These are phyloP conservation scores for Botrytis paeoniae DNA, from an alignment of 2,329 filamentous ascomycete species.

Conservation along the genomic window DNA sequence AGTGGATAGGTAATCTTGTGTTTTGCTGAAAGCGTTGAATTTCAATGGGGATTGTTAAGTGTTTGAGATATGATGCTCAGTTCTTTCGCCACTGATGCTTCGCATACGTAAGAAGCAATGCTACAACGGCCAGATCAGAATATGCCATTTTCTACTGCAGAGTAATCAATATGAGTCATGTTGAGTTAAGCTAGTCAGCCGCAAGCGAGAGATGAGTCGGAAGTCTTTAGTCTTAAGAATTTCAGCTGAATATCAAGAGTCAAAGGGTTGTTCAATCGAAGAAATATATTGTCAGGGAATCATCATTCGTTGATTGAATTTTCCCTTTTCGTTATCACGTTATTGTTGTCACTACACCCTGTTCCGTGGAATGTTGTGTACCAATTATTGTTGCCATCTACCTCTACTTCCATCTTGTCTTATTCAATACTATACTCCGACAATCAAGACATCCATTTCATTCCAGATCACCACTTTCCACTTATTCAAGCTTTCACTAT, in stretches of 20 bases:
- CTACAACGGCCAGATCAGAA: fast-evolving
- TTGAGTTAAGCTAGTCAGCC: background rate
- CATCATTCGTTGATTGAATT: background rate
- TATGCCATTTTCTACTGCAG: background rate
- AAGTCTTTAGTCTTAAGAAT: background rate
- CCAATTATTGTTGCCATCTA: background rate
- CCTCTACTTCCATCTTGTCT: background rate
- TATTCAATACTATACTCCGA: background rate
- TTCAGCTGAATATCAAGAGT: background rate
- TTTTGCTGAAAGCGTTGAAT: background rate
- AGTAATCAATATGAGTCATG: background rate
- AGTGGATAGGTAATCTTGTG: background rate
- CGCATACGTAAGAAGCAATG: background rate
- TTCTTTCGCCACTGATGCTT: no score
- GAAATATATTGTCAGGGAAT: fast-evolving
- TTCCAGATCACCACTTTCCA: background rate
- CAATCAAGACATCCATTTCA: background rate
- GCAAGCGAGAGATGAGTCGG: background rate
- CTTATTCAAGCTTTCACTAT: background rate
- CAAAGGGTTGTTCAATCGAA: background rate
- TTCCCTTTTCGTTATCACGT: background rate
- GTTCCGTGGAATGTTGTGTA: background rate
- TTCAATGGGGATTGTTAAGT: background rate
- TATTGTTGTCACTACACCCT: background rate
- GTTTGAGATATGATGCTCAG: background rate